These are phyloP conservation scores for Penicillium capsulatum DNA, from an alignment of 2,329 filamentous ascomycete genomes.

Conservation along the genomic window DNA sequence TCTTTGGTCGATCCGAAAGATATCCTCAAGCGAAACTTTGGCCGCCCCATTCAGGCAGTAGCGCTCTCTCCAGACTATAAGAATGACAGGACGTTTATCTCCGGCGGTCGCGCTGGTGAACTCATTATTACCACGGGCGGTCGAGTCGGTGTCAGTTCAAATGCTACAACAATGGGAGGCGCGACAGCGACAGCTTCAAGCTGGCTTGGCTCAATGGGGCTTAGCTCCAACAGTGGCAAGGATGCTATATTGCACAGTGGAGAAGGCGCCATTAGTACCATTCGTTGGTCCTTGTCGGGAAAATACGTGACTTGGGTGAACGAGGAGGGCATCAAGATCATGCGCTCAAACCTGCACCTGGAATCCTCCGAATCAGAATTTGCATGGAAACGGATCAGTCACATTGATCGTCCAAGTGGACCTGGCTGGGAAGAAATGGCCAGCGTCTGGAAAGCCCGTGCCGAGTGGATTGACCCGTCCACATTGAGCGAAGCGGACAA, in stretches of 20 bases:
- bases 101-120: slow-evolving; percentile 82
- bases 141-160: slow-evolving; percentile 69
- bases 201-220: slow-evolving; percentile 84
- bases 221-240: slow-evolving; percentile 72
- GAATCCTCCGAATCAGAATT: slow-evolving; percentile 72
- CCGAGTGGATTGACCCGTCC: slow-evolving; percentile 88
- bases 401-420: slow-evolving; percentile 82
- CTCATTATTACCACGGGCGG: slow-evolving; percentile 82
- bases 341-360: slow-evolving; percentile 81
- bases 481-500: slow-evolving; percentile 70
- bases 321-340: slow-evolving; percentile 95
- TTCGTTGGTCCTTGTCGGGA: slow-evolving; percentile 91
- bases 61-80: slow-evolving; percentile 94
- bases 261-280: slow-evolving; percentile 83
- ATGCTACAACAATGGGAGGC: slow-evolving; percentile 73
- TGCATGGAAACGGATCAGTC: slow-evolving; percentile 91
- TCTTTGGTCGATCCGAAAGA: slow-evolving; percentile 84
- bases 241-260: slow-evolving; percentile 86
- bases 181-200: slow-evolving; percentile 78
- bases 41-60: slow-evolving; percentile 84
- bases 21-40: slow-evolving; percentile 88
- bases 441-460: slow-evolving; percentile 84
- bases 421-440: slow-evolving; percentile 95
- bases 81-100: slow-evolving; percentile 81
- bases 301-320: slow-evolving; percentile 95